Conservation (phyloP, 768 basidiomycete genomes). For the Lactarius trivialis region DNA sequence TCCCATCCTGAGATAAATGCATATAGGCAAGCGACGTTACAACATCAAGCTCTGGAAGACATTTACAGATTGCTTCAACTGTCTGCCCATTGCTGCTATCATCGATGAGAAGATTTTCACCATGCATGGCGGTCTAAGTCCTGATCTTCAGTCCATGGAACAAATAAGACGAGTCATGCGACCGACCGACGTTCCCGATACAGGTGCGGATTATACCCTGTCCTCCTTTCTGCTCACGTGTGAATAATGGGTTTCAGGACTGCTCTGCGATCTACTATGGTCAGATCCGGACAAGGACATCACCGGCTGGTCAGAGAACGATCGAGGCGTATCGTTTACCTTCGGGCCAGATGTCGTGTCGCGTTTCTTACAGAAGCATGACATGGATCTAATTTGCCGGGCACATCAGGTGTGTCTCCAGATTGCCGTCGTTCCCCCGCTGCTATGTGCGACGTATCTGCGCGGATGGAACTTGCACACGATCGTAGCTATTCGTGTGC, state of each 20-base stretch:
- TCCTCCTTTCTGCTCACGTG: conserved; percentile 3
- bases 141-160: conserved; percentile 98
- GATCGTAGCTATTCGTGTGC: neutral
- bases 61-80: conserved; percentile 99
- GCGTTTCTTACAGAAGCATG: conserved; percentile 97
- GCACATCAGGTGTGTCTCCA: conserved; percentile 79
- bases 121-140: conserved; percentile 97
- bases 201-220: conserved; percentile 48
- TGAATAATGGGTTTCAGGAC: conserved; percentile 41
- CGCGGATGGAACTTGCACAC: neutral
- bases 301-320: conserved; percentile 99
- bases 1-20: conserved; percentile 7
- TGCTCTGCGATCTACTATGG: conserved; percentile 96
- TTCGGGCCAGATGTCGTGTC: conserved; percentile 98
- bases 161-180: conserved; percentile 99
- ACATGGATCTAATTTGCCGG: conserved; percentile 98
- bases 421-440: conserved; percentile 10
- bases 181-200: conserved; percentile 98
- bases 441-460: neutral
- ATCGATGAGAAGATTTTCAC: conserved; percentile 99
- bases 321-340: conserved; percentile 97
- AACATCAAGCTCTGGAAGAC: conserved; percentile 99
- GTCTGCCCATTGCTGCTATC: conserved; percentile 96
- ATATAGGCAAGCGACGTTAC: conserved; percentile 94
- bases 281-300: conserved; percentile 99